Conservation (phyloP, 495 filamentous ascomycete genomes). For the Venustampulla echinocandica region DNA sequence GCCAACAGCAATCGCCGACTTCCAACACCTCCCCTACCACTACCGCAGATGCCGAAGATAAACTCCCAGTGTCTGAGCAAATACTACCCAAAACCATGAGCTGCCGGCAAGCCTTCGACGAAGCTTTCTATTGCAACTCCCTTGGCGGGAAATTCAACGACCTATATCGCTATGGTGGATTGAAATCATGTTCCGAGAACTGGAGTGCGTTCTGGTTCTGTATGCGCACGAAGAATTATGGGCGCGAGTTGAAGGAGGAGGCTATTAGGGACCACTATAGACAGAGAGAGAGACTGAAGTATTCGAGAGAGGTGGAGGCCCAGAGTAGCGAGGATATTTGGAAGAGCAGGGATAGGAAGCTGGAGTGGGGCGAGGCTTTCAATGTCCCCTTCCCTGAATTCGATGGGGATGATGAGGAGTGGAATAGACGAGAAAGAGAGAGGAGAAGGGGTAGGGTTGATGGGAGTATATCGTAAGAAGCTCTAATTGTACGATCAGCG, state of each 20-base stretch:
- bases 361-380: conserved; percentile 35
- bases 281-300: conserved; percentile 61
- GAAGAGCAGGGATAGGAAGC: conserved; percentile 51
- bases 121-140: conserved; percentile 90
- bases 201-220: conserved; percentile 94
- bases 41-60: conserved; percentile 8
- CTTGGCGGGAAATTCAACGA: conserved; percentile 74
- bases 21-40: conserved; percentile 7
- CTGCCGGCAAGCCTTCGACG: conserved; percentile 84
- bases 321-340: conserved; percentile 91
- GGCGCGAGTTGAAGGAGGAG: conserved; percentile 40
- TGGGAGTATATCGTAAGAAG: not conserved
- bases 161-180: conserved; percentile 73
- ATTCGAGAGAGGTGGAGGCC: conserved; percentile 53
- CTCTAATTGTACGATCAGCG: too few species aligned
- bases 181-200: conserved; percentile 66
- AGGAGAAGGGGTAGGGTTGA: conserved; percentile 16
- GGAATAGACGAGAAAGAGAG: conserved; percentile 52
- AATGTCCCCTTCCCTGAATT: conserved; percentile 26
- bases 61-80: conserved; percentile 34
- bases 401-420: conserved; percentile 43
- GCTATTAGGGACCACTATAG: conserved; percentile 63
- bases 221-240: conserved; percentile 64
- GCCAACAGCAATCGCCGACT: conserved; percentile 7
- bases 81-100: conserved; percentile 74